phyloP scores from a whole-genome alignment of 1,139 yeast species.

The Blastobotrys illinoisensis region DNA sequence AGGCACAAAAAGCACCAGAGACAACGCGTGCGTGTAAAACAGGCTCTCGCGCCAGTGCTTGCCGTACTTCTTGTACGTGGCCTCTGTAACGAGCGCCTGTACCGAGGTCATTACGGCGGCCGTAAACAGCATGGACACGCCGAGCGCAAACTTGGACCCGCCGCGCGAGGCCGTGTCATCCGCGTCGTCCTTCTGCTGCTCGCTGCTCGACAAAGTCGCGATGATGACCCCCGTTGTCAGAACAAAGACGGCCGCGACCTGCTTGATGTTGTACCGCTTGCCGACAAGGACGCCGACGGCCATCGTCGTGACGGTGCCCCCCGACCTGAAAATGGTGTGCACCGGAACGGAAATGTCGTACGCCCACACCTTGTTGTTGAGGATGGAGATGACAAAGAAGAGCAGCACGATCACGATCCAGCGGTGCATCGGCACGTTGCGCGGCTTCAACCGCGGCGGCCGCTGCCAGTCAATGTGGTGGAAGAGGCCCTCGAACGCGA shows the following conservation, averaged over 20 bases:
- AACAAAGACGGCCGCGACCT: conserved; percentile 46
- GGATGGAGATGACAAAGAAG: conserved; percentile 47
- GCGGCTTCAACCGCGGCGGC: conserved; percentile 22
- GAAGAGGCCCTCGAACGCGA: conserved; percentile 42
- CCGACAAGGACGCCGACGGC: conserved; percentile 46
- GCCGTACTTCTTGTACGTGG: conserved; percentile 46
- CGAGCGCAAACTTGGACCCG: conserved; percentile 26
- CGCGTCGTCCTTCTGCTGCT: not conserved
- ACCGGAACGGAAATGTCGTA: conserved; percentile 59
- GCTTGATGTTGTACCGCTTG: conserved; percentile 43
- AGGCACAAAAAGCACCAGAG: conserved; percentile 50
- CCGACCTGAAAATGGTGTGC: conserved; percentile 62
- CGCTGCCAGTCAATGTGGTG: conserved; percentile 3
- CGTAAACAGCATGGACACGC: conserved; percentile 41
- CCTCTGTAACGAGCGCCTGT: conserved; percentile 53
- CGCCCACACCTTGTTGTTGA: conserved; percentile 56
- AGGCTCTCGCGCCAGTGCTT: conserved; percentile 58
- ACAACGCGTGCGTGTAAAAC: conserved; percentile 54
- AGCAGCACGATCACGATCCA: conserved; percentile 47
- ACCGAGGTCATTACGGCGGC: conserved; percentile 50
- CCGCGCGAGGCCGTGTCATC: not conserved
- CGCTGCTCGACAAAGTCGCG: conserved; percentile 36
- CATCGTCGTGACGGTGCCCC: conserved; percentile 61
- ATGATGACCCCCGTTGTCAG: conserved; percentile 54
- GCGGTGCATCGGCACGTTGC: conserved; percentile 43